phyloP scores from a whole-genome alignment of 495 filamentous ascomycete species.

The Cercophora newfieldiana region DNA sequence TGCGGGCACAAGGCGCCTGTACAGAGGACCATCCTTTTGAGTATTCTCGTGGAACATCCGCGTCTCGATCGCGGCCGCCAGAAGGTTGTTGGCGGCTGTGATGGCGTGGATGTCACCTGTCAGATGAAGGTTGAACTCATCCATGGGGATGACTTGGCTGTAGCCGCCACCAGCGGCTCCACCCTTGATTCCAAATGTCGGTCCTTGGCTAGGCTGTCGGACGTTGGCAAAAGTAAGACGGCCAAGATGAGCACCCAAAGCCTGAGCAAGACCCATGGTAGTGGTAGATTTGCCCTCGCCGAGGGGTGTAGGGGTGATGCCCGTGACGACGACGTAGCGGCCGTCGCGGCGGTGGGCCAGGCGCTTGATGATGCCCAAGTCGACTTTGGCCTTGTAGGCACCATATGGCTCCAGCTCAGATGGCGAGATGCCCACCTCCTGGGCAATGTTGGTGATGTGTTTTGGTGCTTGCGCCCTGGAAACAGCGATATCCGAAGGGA shows the following conservation, averaged over 20 bases:
- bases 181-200: conserved; percentile 98
- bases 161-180: conserved; percentile 96
- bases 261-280: conserved; percentile 93
- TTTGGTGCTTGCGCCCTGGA: conserved; percentile 89
- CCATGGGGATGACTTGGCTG: conserved; percentile 99
- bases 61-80: conserved; percentile 97
- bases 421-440: conserved; percentile 81
- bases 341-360: conserved; percentile 85
- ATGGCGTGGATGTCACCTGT: conserved; percentile 98
- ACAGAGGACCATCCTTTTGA: conserved; percentile 88
- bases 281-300: conserved; percentile 98
- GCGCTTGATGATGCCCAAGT: conserved; percentile 75
- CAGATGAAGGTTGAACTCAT: conserved; percentile 97
- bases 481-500: conserved; percentile 92
- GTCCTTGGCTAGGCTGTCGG: conserved; percentile 93
- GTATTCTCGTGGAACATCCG: conserved; percentile 97
- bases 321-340: conserved; percentile 86
- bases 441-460: conserved; percentile 76
- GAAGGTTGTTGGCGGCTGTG: conserved; percentile 93
- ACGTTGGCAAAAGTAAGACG: conserved; percentile 94
- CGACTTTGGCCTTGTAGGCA: conserved; percentile 91
- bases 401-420: conserved; percentile 94
- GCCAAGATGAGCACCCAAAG: conserved; percentile 85
- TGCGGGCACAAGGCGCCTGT: conserved; percentile 80
- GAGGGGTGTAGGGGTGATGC: conserved; percentile 96